These are phyloP conservation scores for Taphrina communis DNA, from an alignment of 1,139 yeast genomes.

Conservation along the genomic window DNA sequence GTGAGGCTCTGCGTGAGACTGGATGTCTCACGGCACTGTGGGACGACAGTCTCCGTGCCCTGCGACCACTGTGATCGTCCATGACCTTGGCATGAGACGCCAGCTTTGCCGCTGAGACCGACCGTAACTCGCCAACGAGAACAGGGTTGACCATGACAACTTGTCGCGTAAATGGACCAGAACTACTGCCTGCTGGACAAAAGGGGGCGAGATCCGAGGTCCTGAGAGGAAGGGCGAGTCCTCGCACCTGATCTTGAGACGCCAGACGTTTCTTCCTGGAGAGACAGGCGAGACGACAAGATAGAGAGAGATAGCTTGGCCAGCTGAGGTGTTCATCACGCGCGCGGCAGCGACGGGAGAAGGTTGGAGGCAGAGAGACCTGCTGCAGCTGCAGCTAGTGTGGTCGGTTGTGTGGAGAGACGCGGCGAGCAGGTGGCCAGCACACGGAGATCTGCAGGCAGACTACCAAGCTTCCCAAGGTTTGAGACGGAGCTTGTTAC, in stretches of 20 bases:
- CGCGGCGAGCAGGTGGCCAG: too few species aligned
- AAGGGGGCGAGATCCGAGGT: too few species aligned
- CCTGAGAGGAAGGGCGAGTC: too few species aligned
- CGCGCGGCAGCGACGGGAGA: not conserved
- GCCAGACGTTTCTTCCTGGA: too few species aligned
- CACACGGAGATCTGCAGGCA: too few species aligned
- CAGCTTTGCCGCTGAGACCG: not conserved
- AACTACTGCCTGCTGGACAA: too few species aligned
- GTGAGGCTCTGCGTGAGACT: not conserved
- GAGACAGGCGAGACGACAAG: too few species aligned
- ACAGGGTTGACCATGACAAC: not conserved
- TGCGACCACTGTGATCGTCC: not conserved
- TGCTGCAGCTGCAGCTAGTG: not conserved
- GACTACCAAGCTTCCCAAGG: too few species aligned
- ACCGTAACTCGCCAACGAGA: not conserved
- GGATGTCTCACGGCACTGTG: not conserved
- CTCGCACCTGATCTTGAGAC: too few species aligned
- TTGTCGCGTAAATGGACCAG: not conserved
- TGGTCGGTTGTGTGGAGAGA: not conserved
- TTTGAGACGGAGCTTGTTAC: slow-evolving; percentile 3
- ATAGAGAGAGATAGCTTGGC: too few species aligned
- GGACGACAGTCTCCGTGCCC: not conserved
- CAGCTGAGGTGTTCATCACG: not conserved
- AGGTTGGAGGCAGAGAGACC: not conserved
- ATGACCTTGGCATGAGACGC: not conserved